Percentiles rank a stretch among this genome's conserved stretches.
These are phyloP conservation scores for Coemansia aciculifera DNA, from an alignment of 192 early-diverging fungal genomes.

Conservation along the genomic window DNA sequence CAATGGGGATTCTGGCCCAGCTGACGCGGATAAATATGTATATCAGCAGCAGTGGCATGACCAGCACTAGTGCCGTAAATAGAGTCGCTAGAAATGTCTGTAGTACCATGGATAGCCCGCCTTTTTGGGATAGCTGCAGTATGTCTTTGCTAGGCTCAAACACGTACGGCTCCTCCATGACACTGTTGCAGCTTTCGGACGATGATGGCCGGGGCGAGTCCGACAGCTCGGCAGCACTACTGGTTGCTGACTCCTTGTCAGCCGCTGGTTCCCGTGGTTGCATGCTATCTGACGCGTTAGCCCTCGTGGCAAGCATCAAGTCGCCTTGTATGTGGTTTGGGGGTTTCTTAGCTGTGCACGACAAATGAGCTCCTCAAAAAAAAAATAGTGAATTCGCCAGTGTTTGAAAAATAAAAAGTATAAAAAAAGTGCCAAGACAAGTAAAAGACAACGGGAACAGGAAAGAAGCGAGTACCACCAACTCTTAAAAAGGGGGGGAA, in stretches of 20 bases:
- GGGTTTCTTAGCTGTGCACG: not conserved
- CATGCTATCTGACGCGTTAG: not conserved
- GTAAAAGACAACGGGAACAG: not conserved
- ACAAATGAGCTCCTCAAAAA: not conserved
- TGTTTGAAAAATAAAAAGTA: not conserved
- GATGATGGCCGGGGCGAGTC: not conserved
- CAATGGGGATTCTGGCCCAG: constrained; percentile 38
- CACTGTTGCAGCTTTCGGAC: not conserved
- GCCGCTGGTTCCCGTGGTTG: not conserved
- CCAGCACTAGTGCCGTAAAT: constrained; percentile 36
- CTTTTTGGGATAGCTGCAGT: constrained; percentile 27
- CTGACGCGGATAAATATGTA: constrained; percentile 24
- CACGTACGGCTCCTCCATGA: constrained; percentile 24
- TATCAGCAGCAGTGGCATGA: constrained; percentile 31
- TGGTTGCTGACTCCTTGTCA: not conserved
- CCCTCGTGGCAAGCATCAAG: not conserved
- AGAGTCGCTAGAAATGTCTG: constrained; percentile 31
- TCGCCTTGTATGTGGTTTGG: not conserved
- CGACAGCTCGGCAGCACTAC: not conserved
- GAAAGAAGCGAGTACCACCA: not conserved
- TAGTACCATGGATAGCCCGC: constrained; percentile 24
- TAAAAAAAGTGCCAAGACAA: constrained; percentile 9
- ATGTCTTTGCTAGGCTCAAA: constrained; percentile 47
- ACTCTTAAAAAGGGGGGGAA: constrained; percentile 1
- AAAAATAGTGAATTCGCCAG: not conserved